A percentile compares a stretch with the other conserved stretches of the same genome.
Conservation (phyloP, 2,329 filamentous ascomycete species). For the Colletotrichum tamarilloi region DNA sequence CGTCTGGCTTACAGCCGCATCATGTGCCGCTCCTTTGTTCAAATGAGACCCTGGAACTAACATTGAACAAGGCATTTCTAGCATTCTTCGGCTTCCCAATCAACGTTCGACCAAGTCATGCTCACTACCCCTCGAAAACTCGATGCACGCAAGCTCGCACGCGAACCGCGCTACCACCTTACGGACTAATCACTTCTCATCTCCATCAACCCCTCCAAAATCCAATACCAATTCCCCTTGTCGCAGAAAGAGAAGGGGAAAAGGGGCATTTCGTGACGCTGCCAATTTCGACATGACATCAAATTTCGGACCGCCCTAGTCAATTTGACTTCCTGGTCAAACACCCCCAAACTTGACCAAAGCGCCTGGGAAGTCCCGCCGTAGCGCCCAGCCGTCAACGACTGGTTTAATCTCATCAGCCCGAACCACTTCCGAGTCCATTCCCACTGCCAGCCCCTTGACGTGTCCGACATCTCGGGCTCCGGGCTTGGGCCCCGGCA, state of each 20-base stretch:
- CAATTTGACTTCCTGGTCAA: slow-evolving; percentile 36
- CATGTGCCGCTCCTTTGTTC: slow-evolving; percentile 31
- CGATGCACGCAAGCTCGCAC: neutral
- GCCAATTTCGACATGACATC: slow-evolving; percentile 31
- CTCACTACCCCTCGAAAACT: neutral
- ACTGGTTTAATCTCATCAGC: slow-evolving; percentile 24
- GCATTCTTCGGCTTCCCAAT: neutral
- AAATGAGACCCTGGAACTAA: slow-evolving; percentile 17
- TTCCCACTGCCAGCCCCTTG: neutral
- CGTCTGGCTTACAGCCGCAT: slow-evolving; percentile 28
- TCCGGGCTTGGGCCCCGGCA: slow-evolving; percentile 17
- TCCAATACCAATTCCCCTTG: neutral
- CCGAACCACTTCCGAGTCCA: slow-evolving; percentile 26
- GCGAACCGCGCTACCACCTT: neutral
- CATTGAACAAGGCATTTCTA: neutral
- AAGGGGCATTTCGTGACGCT: slow-evolving; percentile 21
- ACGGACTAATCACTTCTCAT: slow-evolving; percentile 14
- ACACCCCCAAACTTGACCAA: slow-evolving; percentile 30
- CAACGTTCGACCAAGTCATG: neutral
- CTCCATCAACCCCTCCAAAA: slow-evolving; percentile 20
- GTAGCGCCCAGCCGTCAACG: slow-evolving; percentile 25
- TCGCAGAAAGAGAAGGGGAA: neutral
- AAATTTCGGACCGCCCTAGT: slow-evolving; percentile 34
- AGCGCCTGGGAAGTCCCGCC: slow-evolving; percentile 31
- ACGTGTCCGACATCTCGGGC: slow-evolving; percentile 21